phyloP scores from a whole-genome alignment of 441 rosid species.

The Cnidoscolus chayamansa region DNA sequence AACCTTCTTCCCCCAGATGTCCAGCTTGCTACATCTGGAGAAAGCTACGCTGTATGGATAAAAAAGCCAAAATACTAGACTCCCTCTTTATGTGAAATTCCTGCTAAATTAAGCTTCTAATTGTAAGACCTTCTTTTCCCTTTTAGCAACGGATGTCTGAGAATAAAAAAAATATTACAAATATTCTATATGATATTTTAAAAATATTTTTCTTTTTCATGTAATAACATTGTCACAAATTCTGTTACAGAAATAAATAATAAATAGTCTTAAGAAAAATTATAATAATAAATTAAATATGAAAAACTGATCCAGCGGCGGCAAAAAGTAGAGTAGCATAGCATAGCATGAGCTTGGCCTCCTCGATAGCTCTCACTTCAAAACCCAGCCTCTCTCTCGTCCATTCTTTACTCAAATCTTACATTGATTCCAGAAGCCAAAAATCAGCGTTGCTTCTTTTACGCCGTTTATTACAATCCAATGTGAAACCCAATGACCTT shows the following conservation, averaged over 20 bases:
- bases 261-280: too few species aligned
- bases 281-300: too few species aligned
- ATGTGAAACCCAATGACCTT: slow-evolving; percentile 46
- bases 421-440: slow-evolving; percentile 31
- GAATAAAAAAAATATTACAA: too few species aligned
- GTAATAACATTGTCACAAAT: too few species aligned
- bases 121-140: too few species aligned
- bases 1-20: slow-evolving; percentile 49
- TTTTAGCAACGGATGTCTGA: too few species aligned
- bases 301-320: too few species aligned
- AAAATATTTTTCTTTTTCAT: too few species aligned
- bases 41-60: slow-evolving; percentile 52
- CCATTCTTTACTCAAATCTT: slow-evolving; percentile 47
- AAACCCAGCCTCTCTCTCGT: slow-evolving; percentile 35
- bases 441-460: slow-evolving; percentile 42
- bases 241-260: too few species aligned
- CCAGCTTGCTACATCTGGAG: slow-evolving; percentile 48
- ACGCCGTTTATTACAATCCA: slow-evolving; percentile 48
- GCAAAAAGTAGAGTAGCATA: not conserved
- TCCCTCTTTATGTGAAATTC: not conserved
- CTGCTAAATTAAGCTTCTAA: not conserved
- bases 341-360: slow-evolving; percentile 35
- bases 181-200: too few species aligned
- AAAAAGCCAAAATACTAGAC: slow-evolving; percentile 14
- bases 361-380: slow-evolving; percentile 13